Base-by-base conservation (phyloP, 2,329 filamentous ascomycete genomes). In the Fusarium sulawesiense region DNA sequence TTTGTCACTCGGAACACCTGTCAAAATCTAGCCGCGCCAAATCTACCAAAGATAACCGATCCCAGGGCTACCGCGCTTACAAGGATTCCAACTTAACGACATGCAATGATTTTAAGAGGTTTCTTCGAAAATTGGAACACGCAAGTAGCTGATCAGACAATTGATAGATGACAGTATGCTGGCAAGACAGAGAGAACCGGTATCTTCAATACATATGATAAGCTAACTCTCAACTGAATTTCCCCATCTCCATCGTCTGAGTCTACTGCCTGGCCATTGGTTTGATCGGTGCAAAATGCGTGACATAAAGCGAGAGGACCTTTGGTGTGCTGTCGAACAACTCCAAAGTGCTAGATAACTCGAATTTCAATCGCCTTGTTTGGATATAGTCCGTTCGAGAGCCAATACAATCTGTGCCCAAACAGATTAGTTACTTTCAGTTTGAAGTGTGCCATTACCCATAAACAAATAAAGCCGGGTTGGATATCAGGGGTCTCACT, bases 81-180 rank as follows among this genome's bases (percentile, higher is more conserved):
- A 65, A 50, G 55, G 60, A 14, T 20, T 37, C 13, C 48, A 25
- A 37, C n/a, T 48, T 55, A 6, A 66, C 64, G 49, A 60, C 64
- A 65, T 51, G 27, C 27, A 27, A 60, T 2, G n/a, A 37, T 27
- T 23, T 32, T 3, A 2, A 29, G 44, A 48, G 27, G 16, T 40
- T 50, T 20, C 5, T 8, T 23, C 41, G 13, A 7, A 14, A 32
- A 12, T 30, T 49, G 4, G 20, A 40, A 46, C 11, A 34, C 4
- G 23, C 8, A 45, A 40, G 16, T 13, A n/a, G 9, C 9, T 11
- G 18, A 42, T 16, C n/a, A 14, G n/a, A n/a, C 21, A 21, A 11
- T 6, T 27, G 25, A 13, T 12, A 30, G 4, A 9, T 18, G 3
- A 7, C 20, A 16, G 6, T 13, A 21, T 10, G 7, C 42, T 13